Evolutionary conservation across 306 rosid genomes (phyloP).

Genomic region (Luffa acutangula): DNA sequence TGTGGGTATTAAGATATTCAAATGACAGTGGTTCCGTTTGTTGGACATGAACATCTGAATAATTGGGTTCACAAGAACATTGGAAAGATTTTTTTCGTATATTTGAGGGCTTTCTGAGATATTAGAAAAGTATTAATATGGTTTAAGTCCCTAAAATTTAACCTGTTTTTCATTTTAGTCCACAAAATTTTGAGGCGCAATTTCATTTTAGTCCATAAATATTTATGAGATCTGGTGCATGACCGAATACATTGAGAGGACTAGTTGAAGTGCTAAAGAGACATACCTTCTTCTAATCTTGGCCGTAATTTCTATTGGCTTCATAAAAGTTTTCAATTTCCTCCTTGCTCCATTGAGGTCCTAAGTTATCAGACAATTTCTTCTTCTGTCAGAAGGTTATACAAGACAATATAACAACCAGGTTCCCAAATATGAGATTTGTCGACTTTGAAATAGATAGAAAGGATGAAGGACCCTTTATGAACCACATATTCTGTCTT

Average conservation of each 20-base stretch:
- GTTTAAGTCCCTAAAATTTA: neutral
- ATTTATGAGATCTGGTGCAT: neutral
- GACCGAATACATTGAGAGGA: neutral
- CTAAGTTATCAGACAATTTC: conserved; percentile 67
- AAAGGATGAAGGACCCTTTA: neutral
- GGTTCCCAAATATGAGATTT: neutral
- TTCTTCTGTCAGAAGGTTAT: conserved; percentile 42
- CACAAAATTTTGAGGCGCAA: neutral
- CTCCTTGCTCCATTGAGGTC: conserved; percentile 78
- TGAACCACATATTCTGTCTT: no score
- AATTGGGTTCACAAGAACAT: neutral
- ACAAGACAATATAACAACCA: conserved; percentile 17
- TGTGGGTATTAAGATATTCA: neutral
- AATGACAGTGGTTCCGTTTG: neutral
- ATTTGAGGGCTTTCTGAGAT: neutral
- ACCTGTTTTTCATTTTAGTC: no score
- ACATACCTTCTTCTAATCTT: conserved; percentile 77
- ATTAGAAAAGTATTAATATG: neutral
- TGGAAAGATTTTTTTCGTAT: neutral
- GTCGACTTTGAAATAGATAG: neutral
- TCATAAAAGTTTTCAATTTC: conserved; percentile 75
- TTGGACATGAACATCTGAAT: neutral
- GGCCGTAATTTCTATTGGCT: conserved; percentile 70
- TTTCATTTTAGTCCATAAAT: no score
- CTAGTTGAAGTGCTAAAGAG: neutral